A percentile compares a stretch with the other conserved stretches of the same genome.
phyloP scores from a whole-genome alignment of 257 asterid genomes.

The Anisodus tanguticus region DNA sequence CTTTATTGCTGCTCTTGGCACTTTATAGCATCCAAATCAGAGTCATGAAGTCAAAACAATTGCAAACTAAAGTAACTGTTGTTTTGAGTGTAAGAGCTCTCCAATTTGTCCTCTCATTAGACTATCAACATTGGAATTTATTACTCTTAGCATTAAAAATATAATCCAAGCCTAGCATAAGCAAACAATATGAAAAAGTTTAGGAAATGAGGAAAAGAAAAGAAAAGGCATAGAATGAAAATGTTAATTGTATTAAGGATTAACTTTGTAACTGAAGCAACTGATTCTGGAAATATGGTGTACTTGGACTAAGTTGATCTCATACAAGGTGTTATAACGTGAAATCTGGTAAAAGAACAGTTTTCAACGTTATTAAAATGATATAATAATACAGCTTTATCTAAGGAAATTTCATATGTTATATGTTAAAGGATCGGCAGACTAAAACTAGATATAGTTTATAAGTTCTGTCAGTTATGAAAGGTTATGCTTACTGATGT shows the following conservation, averaged over 20 bases:
- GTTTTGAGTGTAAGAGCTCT: background rate
- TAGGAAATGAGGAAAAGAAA: background rate
- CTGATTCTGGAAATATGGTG: background rate
- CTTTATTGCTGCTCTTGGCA: background rate
- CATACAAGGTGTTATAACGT: background rate
- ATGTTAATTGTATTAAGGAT: background rate
- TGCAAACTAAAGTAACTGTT: background rate
- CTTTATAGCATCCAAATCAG: slow-evolving; percentile 1
- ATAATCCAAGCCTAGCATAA: background rate
- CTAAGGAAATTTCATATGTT: slow-evolving; percentile 7
- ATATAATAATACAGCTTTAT: background rate
- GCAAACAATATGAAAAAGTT: background rate
- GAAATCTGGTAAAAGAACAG: background rate
- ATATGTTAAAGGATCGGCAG: background rate
- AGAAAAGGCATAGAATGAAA: background rate
- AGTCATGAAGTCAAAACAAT: slow-evolving; percentile 10
- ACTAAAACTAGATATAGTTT: background rate
- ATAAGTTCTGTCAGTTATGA: background rate
- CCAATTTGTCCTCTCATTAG: slow-evolving; percentile 12
- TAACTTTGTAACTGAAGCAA: background rate
- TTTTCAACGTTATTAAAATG: background rate
- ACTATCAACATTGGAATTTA: slow-evolving; percentile 1
- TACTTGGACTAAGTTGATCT: slow-evolving; percentile 15
- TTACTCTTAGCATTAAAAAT: background rate
- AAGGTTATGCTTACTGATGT: background rate